Conservation (phyloP, 2,329 filamentous ascomycete genomes). For the Aspergillus felis region DNA sequence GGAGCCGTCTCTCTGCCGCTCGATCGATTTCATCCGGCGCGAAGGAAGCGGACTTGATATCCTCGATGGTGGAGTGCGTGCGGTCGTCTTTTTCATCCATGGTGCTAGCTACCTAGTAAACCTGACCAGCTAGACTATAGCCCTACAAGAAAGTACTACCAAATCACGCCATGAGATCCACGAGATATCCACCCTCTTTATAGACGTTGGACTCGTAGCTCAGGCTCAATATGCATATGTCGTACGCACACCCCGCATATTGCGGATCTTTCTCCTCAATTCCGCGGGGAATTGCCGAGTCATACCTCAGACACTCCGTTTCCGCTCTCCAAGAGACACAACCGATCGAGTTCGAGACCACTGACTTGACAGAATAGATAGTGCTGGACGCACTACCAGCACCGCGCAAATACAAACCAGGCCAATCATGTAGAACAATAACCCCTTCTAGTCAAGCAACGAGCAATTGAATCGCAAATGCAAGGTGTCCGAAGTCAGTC, state of each 20-base stretch:
- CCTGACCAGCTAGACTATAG: neutral
- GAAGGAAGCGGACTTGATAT: conserved; percentile 9
- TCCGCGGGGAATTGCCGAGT: neutral
- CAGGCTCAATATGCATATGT: neutral
- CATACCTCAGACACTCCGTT: neutral
- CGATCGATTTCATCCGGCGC: neutral
- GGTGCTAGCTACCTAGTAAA: too few species aligned
- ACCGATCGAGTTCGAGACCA: neutral
- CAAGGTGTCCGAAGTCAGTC: too few species aligned
- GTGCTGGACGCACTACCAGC: too few species aligned
- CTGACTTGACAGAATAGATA: too few species aligned
- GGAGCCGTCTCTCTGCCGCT: conserved; percentile 42
- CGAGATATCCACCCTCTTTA: neutral
- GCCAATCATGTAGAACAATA: too few species aligned
- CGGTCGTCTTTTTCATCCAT: conserved; percentile 7
- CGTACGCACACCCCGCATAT: neutral
- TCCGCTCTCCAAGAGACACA: neutral
- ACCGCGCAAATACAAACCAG: too few species aligned
- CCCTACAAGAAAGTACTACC: neutral
- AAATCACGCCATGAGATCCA: neutral
- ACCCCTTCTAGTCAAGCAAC: too few species aligned
- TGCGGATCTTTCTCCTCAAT: neutral
- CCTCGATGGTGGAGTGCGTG: conserved; percentile 14
- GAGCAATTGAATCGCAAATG: too few species aligned
- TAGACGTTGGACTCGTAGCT: neutral